phyloP scores from a whole-genome alignment of 208 protist species.

The Leishmania mexicana region DNA sequence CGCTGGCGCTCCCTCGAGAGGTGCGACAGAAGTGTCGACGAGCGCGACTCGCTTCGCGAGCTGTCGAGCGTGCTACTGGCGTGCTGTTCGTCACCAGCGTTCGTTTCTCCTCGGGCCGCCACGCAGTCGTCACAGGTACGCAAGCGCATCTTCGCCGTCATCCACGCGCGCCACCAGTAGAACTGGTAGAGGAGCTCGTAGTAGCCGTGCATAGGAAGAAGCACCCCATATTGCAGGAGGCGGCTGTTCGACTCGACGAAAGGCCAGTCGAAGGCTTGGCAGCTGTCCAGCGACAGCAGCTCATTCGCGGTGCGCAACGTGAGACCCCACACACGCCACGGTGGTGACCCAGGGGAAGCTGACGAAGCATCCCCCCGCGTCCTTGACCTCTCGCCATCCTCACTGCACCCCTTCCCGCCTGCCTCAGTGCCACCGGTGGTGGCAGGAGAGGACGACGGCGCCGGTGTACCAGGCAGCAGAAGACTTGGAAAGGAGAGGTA shows the following conservation, averaged over 20 bases:
- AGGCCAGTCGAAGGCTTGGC: constrained; percentile 64
- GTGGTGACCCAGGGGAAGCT: neutral
- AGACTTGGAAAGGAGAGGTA: constrained; percentile 61
- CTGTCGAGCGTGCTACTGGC: neutral
- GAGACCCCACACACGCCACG: constrained; percentile 73
- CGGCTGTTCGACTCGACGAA: constrained; percentile 59
- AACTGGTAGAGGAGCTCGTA: constrained; percentile 54
- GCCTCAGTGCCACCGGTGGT: neutral
- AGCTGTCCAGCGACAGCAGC: constrained; percentile 60
- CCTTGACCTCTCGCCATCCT: neutral
- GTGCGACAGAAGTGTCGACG: neutral
- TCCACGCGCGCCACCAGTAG: constrained; percentile 38
- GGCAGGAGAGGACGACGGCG: neutral
- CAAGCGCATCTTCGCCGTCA: constrained; percentile 10
- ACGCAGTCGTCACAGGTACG: neutral
- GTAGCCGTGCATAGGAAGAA: constrained; percentile 73
- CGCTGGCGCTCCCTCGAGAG: neutral
- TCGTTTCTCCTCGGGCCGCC: neutral
- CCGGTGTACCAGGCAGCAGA: constrained; percentile 18
- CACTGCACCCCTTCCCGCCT: neutral
- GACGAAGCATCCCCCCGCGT: neutral
- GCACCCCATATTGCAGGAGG: constrained; percentile 47
- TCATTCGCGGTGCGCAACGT: constrained; percentile 62
- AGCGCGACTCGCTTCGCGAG: neutral
- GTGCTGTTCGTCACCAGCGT: neutral